A percentile compares a stretch with the other conserved stretches of the same genome.
These are phyloP conservation scores for Coemansia sp. DNA, from an alignment of 192 early-diverging fungal genomes.

Conservation along the genomic window DNA sequence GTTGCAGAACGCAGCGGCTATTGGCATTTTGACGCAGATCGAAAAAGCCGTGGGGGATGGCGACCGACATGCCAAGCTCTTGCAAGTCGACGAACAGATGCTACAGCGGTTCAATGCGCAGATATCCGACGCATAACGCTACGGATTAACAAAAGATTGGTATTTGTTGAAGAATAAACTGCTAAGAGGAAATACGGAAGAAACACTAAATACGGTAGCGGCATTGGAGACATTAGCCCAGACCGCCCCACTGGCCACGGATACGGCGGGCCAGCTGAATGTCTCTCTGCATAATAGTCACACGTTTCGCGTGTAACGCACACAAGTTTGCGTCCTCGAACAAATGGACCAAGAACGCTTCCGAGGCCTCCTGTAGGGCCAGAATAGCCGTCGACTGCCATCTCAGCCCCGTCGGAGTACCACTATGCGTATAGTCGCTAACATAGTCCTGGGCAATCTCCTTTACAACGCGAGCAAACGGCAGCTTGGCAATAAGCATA, in stretches of 20 bases:
- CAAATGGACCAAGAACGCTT: conserved; percentile 79
- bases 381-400: conserved; percentile 77
- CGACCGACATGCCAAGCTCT: conserved; percentile 30
- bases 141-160: neutral
- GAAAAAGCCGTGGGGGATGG: conserved; percentile 43
- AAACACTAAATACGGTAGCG: conserved; percentile 2
- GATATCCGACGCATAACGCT: conserved; percentile 13
- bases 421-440: conserved; percentile 41
- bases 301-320: conserved; percentile 91
- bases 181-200: neutral
- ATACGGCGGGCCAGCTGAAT: conserved; percentile 82
- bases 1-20: conserved; percentile 47
- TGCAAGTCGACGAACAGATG: conserved; percentile 28
- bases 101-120: conserved; percentile 33
- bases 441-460: conserved; percentile 63
- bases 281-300: conserved; percentile 90
- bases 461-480: conserved; percentile 80
- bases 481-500: conserved; percentile 76
- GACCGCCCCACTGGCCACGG: conserved; percentile 61
- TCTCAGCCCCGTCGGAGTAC: conserved; percentile 51
- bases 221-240: conserved; percentile 33
- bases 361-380: conserved; percentile 79
- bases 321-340: conserved; percentile 93
- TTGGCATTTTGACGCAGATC: conserved; percentile 39
- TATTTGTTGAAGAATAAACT: neutral